These are phyloP conservation scores for Wickerhamiella sorbophila DNA, from an alignment of 805 yeast species.

Conservation along the genomic window DNA sequence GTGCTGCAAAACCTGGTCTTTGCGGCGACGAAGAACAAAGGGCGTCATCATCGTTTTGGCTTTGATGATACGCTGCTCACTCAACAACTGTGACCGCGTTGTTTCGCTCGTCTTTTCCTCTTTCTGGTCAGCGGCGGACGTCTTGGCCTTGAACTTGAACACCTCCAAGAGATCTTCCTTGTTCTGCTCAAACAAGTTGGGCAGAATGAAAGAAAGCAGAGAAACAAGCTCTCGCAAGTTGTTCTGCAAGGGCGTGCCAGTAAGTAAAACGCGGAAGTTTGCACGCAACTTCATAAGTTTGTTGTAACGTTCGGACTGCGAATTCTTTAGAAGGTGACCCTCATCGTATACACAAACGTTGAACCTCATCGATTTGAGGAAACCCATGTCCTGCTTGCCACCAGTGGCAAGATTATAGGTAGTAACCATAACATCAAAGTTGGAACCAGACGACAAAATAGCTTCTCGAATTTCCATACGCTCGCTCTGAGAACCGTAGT, in stretches of 20 bases:
- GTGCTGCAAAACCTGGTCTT: conserved; percentile 81
- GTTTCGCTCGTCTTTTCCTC: conserved; percentile 7
- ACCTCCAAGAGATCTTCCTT: conserved; percentile 68
- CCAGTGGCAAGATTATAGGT: conserved; percentile 90
- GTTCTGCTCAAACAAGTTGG: conserved; percentile 63
- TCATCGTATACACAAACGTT: conserved; percentile 91
- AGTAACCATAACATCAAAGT: conserved; percentile 81
- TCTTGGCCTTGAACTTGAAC: conserved; percentile 76
- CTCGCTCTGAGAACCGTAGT: conserved; percentile 78
- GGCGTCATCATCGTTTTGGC: conserved; percentile 99
- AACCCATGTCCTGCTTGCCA: conserved; percentile 63
- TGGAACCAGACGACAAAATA: conserved; percentile 36
- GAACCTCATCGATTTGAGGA: conserved; percentile 58
- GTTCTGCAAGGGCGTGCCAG: conserved; percentile 96
- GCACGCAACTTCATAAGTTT: conserved; percentile 78
- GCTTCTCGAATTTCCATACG: conserved; percentile 72
- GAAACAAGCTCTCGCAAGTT: conserved; percentile 84
- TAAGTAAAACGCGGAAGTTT: conserved; percentile 68
- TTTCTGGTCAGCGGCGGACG: conserved; percentile 31
- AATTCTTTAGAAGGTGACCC: conserved; percentile 93
- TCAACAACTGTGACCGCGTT: conserved; percentile 35
- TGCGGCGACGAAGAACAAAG: conserved; percentile 80
- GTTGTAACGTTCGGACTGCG: conserved; percentile 69
- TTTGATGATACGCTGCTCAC: conserved; percentile 80
- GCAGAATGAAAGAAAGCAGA: conserved; percentile 78